Base-by-base conservation (phyloP, 139 green algal genomes). In the Chlamydomonas sp. region DNA sequence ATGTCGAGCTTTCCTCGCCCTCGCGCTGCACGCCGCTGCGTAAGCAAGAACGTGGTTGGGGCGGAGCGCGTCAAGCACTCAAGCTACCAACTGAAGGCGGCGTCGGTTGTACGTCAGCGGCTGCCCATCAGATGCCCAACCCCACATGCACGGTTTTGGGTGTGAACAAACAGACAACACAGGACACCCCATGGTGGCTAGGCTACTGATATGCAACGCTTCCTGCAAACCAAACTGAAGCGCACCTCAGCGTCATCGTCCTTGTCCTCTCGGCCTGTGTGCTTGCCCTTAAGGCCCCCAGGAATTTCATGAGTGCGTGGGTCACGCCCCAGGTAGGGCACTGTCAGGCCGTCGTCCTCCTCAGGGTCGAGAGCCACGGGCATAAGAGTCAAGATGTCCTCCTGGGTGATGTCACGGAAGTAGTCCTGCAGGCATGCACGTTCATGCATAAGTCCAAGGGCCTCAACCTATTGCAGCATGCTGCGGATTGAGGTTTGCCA, bases 331-430 rank as follows among this genome's bases (percentile, higher is more conserved):
- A 95, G 79, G 18, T 80, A 91, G 0, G 94, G 93, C 62, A 95
- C 89, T 3, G 89, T 89, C 12, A 96, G 79, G 1, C 89, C 88
- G 5, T 95, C 93, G 76, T 97, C 95, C 1, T 93, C 81, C 17
- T 92, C 73, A 1, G 75, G 84, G 76, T 83, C 72, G 9, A 63
- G n/a, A 5, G 91, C 89, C 60, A 93, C 85, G 0, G 91, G 89
- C 59, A 96, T 73, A 63, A 98, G 86, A 9, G 87, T 85, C 10
- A 83, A 77, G 8, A 98, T 60, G 76, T 98, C 95, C 68, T 97
- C 94, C n/a, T 89, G 88, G 3, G 92, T 95, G 4, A 97, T 82
- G 71, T 96, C 92, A 0, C 95, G 88, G 81, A 98, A 97, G 89
- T 96, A 97, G 57, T 97, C 95, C 93, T 97, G 92, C 72, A 63